Conservation (phyloP, 805 yeast species). For the Zygoascus ofunaensis region DNA sequence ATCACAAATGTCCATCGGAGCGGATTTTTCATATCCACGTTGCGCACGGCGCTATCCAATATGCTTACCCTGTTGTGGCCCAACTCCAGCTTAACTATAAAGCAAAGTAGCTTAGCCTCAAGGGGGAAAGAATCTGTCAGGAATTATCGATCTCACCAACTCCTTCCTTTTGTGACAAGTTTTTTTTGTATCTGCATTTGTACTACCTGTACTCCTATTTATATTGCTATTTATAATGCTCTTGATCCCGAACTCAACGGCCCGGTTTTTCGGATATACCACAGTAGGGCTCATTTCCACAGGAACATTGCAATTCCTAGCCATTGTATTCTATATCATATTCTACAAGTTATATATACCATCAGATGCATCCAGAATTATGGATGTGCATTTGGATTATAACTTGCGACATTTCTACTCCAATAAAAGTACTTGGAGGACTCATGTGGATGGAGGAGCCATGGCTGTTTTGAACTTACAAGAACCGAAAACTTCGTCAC, state of each 20-base stretch:
- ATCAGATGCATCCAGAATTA: constrained; percentile 7
- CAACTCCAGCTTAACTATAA: no score
- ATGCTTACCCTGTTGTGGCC: no score
- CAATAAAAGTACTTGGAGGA: not conserved
- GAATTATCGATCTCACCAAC: no score
- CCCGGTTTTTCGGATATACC: constrained; percentile 10
- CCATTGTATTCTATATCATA: constrained; percentile 15
- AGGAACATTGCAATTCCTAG: constrained; percentile 11
- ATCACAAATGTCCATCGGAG: not conserved
- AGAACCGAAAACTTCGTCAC: constrained; percentile 10
- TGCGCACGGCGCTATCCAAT: no score
- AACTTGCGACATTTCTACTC: constrained; percentile 1
- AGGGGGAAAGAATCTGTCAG: no score
- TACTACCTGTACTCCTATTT: no score
- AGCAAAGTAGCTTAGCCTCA: no score
- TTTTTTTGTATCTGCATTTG: no score
- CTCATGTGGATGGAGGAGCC: constrained; percentile 10
- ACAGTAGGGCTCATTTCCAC: constrained; percentile 10
- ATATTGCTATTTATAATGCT: not conserved
- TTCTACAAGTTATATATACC: constrained; percentile 20
- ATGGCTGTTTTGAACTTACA: constrained; percentile 11
- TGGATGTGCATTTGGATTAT: constrained; percentile 17
- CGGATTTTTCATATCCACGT: no score
- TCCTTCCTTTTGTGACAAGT: no score
- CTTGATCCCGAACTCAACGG: not conserved